Conservation (phyloP, 148 eudicot genomes). For the Rhododendron simsii region DNA sequence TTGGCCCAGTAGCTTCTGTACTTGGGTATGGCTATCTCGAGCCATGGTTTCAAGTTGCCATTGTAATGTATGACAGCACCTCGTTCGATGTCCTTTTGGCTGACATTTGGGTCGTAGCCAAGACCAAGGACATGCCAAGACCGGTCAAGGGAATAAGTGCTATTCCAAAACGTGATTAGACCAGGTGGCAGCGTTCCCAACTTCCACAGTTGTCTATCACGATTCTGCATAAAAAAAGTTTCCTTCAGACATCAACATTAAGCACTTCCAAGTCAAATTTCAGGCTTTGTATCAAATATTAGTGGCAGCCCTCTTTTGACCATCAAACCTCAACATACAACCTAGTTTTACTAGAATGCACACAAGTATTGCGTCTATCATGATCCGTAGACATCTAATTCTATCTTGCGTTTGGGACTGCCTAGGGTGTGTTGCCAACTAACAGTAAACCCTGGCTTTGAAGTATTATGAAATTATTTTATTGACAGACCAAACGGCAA, state of each 20-base stretch:
- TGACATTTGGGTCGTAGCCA: slow-evolving; percentile 71
- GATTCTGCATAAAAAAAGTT: slow-evolving; percentile 48
- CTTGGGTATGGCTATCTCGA: slow-evolving; percentile 77
- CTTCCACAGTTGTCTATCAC: slow-evolving; percentile 77
- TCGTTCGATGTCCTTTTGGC: slow-evolving; percentile 58
- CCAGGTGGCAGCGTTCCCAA: slow-evolving; percentile 91
- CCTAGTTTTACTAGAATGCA: neutral
- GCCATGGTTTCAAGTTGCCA: slow-evolving; percentile 95
- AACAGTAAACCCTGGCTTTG: neutral
- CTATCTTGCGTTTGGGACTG: neutral
- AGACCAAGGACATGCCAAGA: slow-evolving; percentile 85
- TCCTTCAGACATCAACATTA: neutral
- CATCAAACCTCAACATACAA: neutral
- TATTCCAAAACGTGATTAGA: slow-evolving; percentile 67
- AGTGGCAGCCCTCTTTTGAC: neutral
- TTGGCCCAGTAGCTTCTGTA: slow-evolving; percentile 64
- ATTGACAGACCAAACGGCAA: neutral
- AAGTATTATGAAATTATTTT: neutral
- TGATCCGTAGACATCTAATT: neutral
- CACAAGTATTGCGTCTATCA: neutral
- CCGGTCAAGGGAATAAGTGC: slow-evolving; percentile 54
- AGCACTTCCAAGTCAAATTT: neutral
- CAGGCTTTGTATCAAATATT: neutral
- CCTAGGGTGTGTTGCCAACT: neutral
- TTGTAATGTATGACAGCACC: slow-evolving; percentile 80